Percentiles rank a stretch among this genome's conserved stretches.
Evolutionary conservation across 305 asterid genomes (phyloP).

Genomic region (Fraxinus albicans): DNA sequence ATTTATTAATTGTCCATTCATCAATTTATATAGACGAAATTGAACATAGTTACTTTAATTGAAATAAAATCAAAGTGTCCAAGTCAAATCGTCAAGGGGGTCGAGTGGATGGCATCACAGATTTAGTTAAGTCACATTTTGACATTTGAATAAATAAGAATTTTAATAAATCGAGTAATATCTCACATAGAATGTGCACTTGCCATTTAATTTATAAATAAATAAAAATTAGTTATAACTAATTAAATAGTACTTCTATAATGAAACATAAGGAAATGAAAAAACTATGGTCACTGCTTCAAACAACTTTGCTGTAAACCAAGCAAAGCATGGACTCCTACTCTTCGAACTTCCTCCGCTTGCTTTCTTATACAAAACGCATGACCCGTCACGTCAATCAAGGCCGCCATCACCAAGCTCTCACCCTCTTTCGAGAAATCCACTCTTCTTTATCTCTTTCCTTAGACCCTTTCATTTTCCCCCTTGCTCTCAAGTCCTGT

Average conservation of each 20-base stretch:
- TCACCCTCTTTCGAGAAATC: conserved; percentile 37
- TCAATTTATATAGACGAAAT: too few relatives aligned
- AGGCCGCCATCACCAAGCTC: conserved; percentile 42
- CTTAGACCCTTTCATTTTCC: conserved; percentile 47
- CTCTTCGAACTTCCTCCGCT: conserved; percentile 40
- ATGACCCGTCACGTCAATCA: conserved; percentile 42
- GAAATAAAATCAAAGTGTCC: too few relatives aligned
- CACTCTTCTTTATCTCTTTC: conserved; percentile 34
- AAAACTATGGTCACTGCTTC: neutral
- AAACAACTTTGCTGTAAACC: neutral
- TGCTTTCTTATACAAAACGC: conserved; percentile 41
- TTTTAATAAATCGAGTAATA: too few relatives aligned
- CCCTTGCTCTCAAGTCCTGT: conserved; percentile 47
- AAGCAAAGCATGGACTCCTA: conserved; percentile 22
- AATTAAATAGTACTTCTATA: neutral
- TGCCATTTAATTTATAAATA: too few relatives aligned
- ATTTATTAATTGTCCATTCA: too few relatives aligned
- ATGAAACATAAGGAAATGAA: neutral
- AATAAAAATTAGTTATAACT: neutral
- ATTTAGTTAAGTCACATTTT: too few relatives aligned
- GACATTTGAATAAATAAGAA: too few relatives aligned
- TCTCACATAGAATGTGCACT: neutral
- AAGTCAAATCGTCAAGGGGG: too few relatives aligned
- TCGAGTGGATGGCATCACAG: too few relatives aligned
- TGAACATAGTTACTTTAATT: too few relatives aligned